A percentile compares a stretch with the other conserved stretches of the same genome.
These are phyloP conservation scores for Monosporascus sp. DNA, from an alignment of 2,329 filamentous ascomycete species.

Conservation along the genomic window DNA sequence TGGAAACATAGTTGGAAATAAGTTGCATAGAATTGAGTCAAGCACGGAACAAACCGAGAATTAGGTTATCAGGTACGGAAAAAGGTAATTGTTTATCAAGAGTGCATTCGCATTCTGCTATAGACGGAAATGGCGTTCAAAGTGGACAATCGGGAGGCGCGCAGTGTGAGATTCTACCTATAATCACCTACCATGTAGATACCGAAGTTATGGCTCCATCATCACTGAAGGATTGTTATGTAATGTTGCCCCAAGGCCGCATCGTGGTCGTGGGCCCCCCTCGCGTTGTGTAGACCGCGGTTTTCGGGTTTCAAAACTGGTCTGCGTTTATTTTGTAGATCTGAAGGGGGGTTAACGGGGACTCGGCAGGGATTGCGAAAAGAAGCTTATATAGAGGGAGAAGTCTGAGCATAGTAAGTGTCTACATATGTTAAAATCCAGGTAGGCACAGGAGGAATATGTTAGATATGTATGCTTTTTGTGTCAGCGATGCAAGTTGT, in stretches of 20 bases:
- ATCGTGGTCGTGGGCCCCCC: conserved; percentile 10
- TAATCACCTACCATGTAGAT: neutral
- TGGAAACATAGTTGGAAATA: no score
- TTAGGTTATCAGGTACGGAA: no score
- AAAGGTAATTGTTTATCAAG: no score
- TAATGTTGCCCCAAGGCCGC: neutral
- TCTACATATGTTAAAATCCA: neutral
- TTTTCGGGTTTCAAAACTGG: conserved; percentile 15
- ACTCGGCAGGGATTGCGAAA: neutral
- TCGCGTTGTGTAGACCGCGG: conserved; percentile 21
- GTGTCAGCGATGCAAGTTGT: no score
- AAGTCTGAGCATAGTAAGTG: neutral
- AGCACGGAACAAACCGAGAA: no score
- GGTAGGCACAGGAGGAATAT: neutral
- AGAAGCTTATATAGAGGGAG: neutral
- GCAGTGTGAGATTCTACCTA: no score
- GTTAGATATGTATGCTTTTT: no score
- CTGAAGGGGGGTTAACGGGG: neutral
- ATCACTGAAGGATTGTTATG: neutral
- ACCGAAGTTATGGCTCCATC: neutral
- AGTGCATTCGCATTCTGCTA: no score
- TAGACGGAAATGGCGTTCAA: no score
- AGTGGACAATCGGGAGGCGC: no score
- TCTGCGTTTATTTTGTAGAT: conserved; percentile 4
- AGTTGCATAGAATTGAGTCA: no score